A percentile compares a stretch with the other conserved stretches of the same genome.
Evolutionary conservation across 2,329 filamentous ascomycete genomes (phyloP).

Genomic region (Xylariaceae sp.): DNA sequence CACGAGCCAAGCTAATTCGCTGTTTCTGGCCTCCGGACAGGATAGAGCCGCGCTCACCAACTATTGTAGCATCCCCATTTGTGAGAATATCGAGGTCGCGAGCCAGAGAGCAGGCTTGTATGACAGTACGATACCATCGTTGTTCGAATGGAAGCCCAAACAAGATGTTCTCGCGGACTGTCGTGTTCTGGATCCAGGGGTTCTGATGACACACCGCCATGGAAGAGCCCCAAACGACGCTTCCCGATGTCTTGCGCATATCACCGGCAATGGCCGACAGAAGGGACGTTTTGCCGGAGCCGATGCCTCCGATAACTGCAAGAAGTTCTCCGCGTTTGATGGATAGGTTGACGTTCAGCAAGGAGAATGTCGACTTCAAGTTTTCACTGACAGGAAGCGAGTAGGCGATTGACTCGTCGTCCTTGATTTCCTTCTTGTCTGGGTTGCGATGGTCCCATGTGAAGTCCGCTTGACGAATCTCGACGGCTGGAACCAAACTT

Average conservation of each 20-base stretch:
- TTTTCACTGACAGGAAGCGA: slow-evolving; percentile 15
- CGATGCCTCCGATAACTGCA: slow-evolving; percentile 75
- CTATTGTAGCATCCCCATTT: slow-evolving; percentile 77
- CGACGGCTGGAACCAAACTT: slow-evolving; percentile 62
- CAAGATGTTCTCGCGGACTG: slow-evolving; percentile 77
- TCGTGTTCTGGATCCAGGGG: slow-evolving; percentile 90
- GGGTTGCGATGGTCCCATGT: slow-evolving; percentile 69
- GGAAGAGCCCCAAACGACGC: slow-evolving; percentile 67
- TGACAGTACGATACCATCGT: slow-evolving; percentile 71
- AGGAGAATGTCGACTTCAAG: slow-evolving; percentile 52
- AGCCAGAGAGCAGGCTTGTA: slow-evolving; percentile 75
- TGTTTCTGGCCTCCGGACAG: slow-evolving; percentile 93
- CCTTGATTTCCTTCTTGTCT: slow-evolving; percentile 12
- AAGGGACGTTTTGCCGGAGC: slow-evolving; percentile 81
- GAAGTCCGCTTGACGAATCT: slow-evolving; percentile 67
- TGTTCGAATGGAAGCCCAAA: slow-evolving; percentile 73
- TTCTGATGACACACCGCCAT: slow-evolving; percentile 89
- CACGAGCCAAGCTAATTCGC: slow-evolving; percentile 81
- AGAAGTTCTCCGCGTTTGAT: slow-evolving; percentile 68
- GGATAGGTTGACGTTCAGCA: slow-evolving; percentile 60
- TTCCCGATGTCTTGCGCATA: slow-evolving; percentile 77
- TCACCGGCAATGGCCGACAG: slow-evolving; percentile 83
- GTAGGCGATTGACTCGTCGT: slow-evolving; percentile 33
- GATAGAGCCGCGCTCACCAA: slow-evolving; percentile 87
- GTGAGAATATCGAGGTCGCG: slow-evolving; percentile 85